Percentiles rank a stretch among this genome's conserved stretches.
Conservation (phyloP, 345 rosid genomes). For the Salix dunnii region DNA sequence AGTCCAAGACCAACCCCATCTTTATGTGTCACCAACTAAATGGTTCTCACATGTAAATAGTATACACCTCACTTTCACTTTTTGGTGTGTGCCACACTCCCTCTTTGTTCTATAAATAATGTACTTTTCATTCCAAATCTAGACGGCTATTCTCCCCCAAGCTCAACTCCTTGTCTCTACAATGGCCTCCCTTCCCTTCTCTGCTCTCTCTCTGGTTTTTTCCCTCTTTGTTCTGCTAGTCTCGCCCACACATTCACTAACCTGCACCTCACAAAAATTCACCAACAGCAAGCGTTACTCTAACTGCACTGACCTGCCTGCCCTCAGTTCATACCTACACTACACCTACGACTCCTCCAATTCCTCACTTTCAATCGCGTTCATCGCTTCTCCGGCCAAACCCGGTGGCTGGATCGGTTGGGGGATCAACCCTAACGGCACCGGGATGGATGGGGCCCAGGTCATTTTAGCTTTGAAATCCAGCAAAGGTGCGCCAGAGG, state of each 20-base stretch:
- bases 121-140: background rate
- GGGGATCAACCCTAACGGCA: conserved; percentile 64
- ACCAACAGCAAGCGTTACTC: conserved; percentile 27
- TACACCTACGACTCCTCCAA: conserved; percentile 62
- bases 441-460: conserved; percentile 64
- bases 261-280: conserved; percentile 54
- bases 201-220: conserved; percentile 9
- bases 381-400: conserved; percentile 47
- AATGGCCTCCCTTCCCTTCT: conserved; percentile 21
- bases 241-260: conserved; percentile 44
- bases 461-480: conserved; percentile 54
- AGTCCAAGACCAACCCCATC: no score
- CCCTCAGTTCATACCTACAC: conserved; percentile 54
- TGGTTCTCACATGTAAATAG: no score
- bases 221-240: conserved; percentile 28
- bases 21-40: no score
- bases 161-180: background rate
- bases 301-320: conserved; percentile 50
- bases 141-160: background rate
- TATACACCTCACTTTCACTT: no score
- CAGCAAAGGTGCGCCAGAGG: conserved; percentile 22
- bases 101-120: background rate
- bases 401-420: conserved; percentile 70
- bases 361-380: conserved; percentile 75
- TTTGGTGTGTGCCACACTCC: no score